Evolutionary conservation across 1,284 basidiomycete species (phyloP).

Genomic region (Cryptococcus sp.): DNA sequence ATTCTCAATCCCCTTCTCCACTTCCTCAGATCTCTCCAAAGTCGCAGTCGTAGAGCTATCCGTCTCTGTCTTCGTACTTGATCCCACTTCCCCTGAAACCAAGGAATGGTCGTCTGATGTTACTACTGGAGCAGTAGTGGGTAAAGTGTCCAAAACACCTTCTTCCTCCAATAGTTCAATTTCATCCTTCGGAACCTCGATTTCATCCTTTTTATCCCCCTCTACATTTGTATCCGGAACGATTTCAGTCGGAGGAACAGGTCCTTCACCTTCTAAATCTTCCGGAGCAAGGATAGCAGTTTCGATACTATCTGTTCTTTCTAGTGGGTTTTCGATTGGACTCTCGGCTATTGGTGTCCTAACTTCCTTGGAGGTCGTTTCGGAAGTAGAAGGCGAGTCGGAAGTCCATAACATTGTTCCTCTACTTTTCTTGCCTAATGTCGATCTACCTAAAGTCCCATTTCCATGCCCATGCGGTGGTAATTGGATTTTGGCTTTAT

Average conservation of each 20-base stretch:
- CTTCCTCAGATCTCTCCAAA: too few relatives aligned
- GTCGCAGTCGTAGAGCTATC: too few relatives aligned
- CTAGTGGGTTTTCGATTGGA: neutral
- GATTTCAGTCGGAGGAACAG: neutral
- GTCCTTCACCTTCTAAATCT: conserved; percentile 4
- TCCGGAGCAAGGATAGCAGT: conserved; percentile 12
- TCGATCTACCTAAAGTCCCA: conserved; percentile 12
- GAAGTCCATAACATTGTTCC: conserved; percentile 30
- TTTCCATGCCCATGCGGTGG: conserved; percentile 1
- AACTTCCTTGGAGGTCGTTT: conserved; percentile 1
- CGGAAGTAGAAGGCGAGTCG: conserved; percentile 5
- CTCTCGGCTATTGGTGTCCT: neutral
- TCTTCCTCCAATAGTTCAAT: conserved; percentile 36
- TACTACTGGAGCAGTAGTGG: too few relatives aligned
- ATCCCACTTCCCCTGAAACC: too few relatives aligned
- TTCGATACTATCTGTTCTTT: conserved; percentile 19
- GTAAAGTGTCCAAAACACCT: conserved; percentile 2
- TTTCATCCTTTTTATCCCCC: conserved; percentile 2
- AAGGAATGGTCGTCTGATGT: too few relatives aligned
- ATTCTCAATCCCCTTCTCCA: neutral
- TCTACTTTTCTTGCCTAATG: conserved; percentile 22
- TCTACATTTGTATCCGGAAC: neutral
- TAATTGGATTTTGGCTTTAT: conserved; percentile 1
- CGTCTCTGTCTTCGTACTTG: too few relatives aligned
- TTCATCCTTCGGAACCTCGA: conserved; percentile 32